phyloP scores from a whole-genome alignment of 768 basidiomycete genomes.

The Leccinum sublutescens region DNA sequence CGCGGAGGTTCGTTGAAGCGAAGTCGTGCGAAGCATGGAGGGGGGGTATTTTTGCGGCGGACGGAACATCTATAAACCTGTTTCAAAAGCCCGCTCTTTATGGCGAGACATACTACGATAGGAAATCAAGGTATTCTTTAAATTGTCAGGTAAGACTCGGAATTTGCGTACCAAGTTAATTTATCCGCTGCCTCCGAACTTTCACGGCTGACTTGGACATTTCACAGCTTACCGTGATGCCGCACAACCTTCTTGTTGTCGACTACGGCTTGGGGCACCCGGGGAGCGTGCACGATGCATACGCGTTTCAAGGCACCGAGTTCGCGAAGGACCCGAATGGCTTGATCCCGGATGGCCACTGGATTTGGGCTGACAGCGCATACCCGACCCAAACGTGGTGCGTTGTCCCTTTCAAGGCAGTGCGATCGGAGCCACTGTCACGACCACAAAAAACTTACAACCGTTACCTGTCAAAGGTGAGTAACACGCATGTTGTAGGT shows the following conservation, averaged over 20 bases:
- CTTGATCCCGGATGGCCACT: neutral
- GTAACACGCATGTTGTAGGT: neutral
- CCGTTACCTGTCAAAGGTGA: neutral
- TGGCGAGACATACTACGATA: neutral
- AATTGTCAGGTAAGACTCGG: neutral
- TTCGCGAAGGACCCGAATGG: neutral
- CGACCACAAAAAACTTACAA: neutral
- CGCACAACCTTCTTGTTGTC: neutral
- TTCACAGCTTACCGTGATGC: neutral
- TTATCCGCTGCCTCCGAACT: neutral
- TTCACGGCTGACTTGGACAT: too few relatives aligned
- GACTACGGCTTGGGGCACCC: neutral
- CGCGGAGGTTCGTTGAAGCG: neutral
- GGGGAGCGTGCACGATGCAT: neutral
- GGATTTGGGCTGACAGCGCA: neutral
- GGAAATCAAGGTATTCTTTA: neutral
- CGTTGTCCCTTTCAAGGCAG: neutral
- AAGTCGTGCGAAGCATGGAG: neutral
- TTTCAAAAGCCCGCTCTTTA: neutral
- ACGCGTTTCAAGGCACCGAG: neutral
- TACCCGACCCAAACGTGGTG: neutral
- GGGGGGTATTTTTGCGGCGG: neutral
- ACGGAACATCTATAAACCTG: neutral
- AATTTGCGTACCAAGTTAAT: neutral
- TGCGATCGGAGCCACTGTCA: neutral